Evolutionary conservation across 2,329 filamentous ascomycete genomes (phyloP), one percentile per base, ranked within the genome.

Genomic region (Geoglossum cookeanum): DNA sequence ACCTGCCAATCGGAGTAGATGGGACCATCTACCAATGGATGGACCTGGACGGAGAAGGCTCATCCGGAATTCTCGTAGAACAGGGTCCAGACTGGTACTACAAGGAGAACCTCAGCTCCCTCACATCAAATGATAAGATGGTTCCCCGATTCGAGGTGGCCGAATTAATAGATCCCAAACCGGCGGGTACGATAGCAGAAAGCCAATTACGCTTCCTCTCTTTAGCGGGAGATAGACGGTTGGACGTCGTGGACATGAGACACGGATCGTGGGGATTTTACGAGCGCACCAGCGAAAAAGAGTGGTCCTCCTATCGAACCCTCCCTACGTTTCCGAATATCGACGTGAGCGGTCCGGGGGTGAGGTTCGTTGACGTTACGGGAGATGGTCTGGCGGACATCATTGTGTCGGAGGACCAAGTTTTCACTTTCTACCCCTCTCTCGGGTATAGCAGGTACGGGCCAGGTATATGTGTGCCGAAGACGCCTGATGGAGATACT

Each of bases 11-110:
- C 11, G 47, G 47, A 4, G 17, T 11, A 3, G 47, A 27, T 22
- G 47, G 47, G 22, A 22, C 56, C 0, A 29, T 39, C 2, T 54
- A 37, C 3, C 37, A 62, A 22, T 66, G 62, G 62, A 30, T 66
- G 2, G 65, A 67, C 52, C 58, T 67, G 1, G 56, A 65, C 56
- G 61, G 62, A 3, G 64, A 64, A 35, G 65, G 65, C 1, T 8
- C 56, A 15, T 37, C 63, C 0, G 64, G 65, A 0, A 30, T 64
- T 6, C 48, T 67, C 9, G 29, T 33, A 0, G 39, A 29, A 4
- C 29, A 56, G 7, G 42, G 42, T 7, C 56, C 49, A 4, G 56
- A 47, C 1, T 64, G 61, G 62, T 60, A 44, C 30, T 62, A 60
- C 48, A 58, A 61, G 57, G 42, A 51, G 8, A 64, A 64, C 33